Percentiles rank a stretch among this genome's conserved stretches.
Conservation (phyloP, 495 filamentous ascomycete genomes). For the Podospora conica region DNA sequence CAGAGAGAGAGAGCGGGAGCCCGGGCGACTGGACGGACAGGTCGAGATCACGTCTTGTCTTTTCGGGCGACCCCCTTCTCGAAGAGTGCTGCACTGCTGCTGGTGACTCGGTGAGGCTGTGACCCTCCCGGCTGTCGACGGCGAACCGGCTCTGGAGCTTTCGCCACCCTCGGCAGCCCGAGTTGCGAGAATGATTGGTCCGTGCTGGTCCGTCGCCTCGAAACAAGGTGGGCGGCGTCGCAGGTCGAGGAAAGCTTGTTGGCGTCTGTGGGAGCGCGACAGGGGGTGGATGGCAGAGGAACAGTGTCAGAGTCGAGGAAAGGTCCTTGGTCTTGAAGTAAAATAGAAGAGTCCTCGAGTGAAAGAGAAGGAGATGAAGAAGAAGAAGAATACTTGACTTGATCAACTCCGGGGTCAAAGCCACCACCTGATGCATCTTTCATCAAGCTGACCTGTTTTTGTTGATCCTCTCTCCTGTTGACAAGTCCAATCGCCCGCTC, state of each 20-base stretch:
- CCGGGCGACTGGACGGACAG: not conserved
- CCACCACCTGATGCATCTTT: not conserved
- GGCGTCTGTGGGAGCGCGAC: not conserved
- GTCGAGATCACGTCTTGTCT: not conserved
- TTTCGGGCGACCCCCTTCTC: not conserved
- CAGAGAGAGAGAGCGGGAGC: not conserved
- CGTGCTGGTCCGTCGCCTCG: not conserved
- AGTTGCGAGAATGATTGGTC: conserved; percentile 7
- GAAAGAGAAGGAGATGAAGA: not conserved
- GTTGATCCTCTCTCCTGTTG: too few species aligned
- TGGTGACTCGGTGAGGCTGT: conserved; percentile 22
- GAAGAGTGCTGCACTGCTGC: not conserved
- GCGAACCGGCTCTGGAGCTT: conserved; percentile 17
- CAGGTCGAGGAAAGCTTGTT: conserved; percentile 5
- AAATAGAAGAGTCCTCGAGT: not conserved
- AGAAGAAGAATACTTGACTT: not conserved
- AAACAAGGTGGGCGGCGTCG: not conserved
- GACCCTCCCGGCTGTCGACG: conserved; percentile 20
- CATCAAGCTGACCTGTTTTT: not conserved
- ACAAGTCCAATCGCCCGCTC: not conserved
- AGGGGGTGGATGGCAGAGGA: not conserved
- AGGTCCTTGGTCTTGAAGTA: not conserved
- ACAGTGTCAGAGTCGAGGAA: not conserved
- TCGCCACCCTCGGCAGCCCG: conserved; percentile 16
- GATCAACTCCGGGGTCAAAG: not conserved